phyloP scores from a whole-genome alignment of 2,329 filamentous ascomycete genomes.

The Ambrosiella beaveri region DNA sequence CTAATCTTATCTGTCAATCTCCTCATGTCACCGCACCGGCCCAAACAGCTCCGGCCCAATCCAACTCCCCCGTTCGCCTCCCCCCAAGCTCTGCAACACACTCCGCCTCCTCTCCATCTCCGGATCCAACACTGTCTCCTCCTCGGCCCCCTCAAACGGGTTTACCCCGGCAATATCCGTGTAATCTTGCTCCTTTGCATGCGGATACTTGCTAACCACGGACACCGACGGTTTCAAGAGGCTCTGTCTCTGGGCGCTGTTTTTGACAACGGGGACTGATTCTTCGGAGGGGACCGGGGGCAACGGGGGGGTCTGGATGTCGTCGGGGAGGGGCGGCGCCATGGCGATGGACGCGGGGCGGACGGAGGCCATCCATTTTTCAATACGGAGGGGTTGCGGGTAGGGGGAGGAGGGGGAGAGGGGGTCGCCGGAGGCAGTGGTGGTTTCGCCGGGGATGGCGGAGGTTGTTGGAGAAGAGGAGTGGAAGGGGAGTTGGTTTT shows the following conservation, averaged over 20 bases:
- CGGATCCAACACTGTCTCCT: neutral
- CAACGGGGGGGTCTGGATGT: neutral
- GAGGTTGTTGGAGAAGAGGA: neutral
- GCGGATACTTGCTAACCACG: constrained; percentile 13
- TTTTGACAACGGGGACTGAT: too few species aligned
- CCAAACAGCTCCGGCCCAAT: neutral
- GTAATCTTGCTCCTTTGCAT: constrained; percentile 14
- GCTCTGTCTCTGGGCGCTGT: neutral
- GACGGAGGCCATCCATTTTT: constrained; percentile 9
- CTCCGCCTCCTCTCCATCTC: neutral
- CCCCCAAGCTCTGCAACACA: neutral
- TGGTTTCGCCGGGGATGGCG: neutral
- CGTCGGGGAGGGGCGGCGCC: neutral
- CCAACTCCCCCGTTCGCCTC: neutral
- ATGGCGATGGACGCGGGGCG: constrained; percentile 1
- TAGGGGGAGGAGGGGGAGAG: neutral
- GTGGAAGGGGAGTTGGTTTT: constrained; percentile 6
- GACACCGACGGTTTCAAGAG: constrained; percentile 5
- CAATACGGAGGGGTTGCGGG: constrained; percentile 4
- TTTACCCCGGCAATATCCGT: constrained; percentile 13
- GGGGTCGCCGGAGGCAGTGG: neutral
- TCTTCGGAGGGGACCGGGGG: neutral
- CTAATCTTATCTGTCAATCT: too few species aligned
- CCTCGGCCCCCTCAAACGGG: constrained; percentile 8
- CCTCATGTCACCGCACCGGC: neutral